Percentiles rank a stretch among this genome's conserved stretches.
These are phyloP conservation scores for Cladosporium sp. DNA, from an alignment of 2,329 filamentous ascomycete genomes.

Conservation along the genomic window DNA sequence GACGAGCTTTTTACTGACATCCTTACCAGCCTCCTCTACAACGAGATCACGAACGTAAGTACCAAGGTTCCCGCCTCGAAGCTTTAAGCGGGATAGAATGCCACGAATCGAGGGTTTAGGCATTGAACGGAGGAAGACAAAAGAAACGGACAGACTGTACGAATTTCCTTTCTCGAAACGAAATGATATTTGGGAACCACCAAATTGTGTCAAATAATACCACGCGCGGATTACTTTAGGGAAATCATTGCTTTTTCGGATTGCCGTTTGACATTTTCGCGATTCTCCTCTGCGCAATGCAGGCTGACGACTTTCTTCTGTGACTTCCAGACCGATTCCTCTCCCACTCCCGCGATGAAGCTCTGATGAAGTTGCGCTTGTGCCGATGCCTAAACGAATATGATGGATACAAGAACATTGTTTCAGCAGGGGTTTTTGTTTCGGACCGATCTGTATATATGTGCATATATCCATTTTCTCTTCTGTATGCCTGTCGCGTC, in stretches of 20 bases:
- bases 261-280: too few species aligned
- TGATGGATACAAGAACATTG: too few species aligned
- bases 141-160: conserved; percentile 10
- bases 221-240: too few species aligned
- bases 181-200: neutral
- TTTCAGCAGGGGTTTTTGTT: too few species aligned
- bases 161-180: neutral
- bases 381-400: neutral
- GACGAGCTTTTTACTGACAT: conserved; percentile 19
- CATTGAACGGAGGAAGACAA: neutral
- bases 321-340: conserved; percentile 1
- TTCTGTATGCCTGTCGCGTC: too few species aligned
- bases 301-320: conserved; percentile 4
- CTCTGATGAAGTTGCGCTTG: neutral
- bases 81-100: conserved; percentile 20
- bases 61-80: conserved; percentile 50
- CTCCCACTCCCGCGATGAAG: conserved; percentile 1
- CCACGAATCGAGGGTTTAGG: too few species aligned
- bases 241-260: too few species aligned
- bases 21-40: conserved; percentile 66
- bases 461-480: too few species aligned
- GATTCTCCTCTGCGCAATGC: neutral
- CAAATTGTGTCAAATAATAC: neutral
- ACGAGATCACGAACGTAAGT: conserved; percentile 75
- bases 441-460: too few species aligned